These are phyloP conservation scores for Microglena sp. DNA, from an alignment of 139 green algal genomes.

Conservation along the genomic window DNA sequence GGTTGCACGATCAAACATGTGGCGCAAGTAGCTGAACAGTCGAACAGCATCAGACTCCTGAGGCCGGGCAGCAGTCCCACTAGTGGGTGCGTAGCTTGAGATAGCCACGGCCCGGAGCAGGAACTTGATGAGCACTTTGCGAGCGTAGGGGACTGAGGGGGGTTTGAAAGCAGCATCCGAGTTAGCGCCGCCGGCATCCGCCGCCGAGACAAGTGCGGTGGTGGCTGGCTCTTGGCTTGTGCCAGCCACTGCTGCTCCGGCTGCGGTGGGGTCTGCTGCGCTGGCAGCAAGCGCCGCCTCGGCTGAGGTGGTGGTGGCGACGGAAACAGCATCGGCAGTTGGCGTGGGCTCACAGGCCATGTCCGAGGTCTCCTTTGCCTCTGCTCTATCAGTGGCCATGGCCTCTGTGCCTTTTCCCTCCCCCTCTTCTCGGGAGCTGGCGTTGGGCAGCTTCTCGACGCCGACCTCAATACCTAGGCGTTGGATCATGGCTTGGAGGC, in stretches of 20 bases:
- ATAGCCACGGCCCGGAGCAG: slow-evolving; percentile 77
- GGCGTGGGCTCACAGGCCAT: no score
- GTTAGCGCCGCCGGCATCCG: slow-evolving; percentile 1
- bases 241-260: not conserved
- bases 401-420: not conserved
- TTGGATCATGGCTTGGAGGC: slow-evolving; percentile 59
- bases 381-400: not conserved
- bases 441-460: not conserved
- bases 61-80: slow-evolving; percentile 23
- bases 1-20: slow-evolving; percentile 57
- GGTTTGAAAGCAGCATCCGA: not conserved
- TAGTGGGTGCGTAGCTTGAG: slow-evolving; percentile 57
- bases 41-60: slow-evolving; percentile 20
- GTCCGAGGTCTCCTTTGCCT: no score
- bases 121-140: slow-evolving; percentile 77
- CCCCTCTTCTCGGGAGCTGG: not conserved
- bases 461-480: slow-evolving; percentile 61
- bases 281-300: no score
- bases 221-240: not conserved
- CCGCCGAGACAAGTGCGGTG: not conserved
- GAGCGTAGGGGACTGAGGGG: slow-evolving; percentile 35
- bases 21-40: slow-evolving; percentile 41
- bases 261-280: slow-evolving; percentile 3
- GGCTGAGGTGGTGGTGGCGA: no score
- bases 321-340: no score